Evolutionary conservation across 441 rosid species (phyloP).

Genomic region (Populus hybrid): DNA sequence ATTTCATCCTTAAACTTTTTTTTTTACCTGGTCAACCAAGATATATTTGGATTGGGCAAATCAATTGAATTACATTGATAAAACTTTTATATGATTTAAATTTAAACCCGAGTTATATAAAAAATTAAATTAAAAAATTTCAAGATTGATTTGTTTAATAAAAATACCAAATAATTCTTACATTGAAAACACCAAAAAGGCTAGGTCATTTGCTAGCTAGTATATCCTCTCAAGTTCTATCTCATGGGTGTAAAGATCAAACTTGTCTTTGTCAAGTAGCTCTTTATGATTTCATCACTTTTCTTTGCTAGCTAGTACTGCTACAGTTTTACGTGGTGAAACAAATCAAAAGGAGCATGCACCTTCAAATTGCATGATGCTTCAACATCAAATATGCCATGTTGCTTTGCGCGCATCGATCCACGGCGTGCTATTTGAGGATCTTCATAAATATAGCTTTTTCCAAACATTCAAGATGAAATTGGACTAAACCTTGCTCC

Average conservation of each 20-base stretch:
- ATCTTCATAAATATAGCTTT: neutral
- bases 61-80: too few species aligned
- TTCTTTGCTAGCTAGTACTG: neutral
- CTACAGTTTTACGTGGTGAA: neutral
- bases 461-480: neutral
- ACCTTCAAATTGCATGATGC: neutral
- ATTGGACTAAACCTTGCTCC: slow-evolving; percentile 5
- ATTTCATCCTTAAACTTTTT: accelerated
- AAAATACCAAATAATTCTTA: too few species aligned
- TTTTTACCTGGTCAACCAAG: too few species aligned
- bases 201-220: neutral
- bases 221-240: neutral
- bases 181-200: neutral
- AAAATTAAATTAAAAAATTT: too few species aligned
- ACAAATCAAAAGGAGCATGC: neutral
- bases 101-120: too few species aligned
- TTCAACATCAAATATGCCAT: slow-evolving; percentile 1
- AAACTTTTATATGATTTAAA: too few species aligned
- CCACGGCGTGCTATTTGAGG: neutral
- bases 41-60: too few species aligned
- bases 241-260: neutral
- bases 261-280: slow-evolving; percentile 2
- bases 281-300: neutral
- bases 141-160: too few species aligned
- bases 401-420: neutral